These are phyloP conservation scores for Citrus reticulata DNA, from an alignment of 345 rosid species.

Conservation along the genomic window DNA sequence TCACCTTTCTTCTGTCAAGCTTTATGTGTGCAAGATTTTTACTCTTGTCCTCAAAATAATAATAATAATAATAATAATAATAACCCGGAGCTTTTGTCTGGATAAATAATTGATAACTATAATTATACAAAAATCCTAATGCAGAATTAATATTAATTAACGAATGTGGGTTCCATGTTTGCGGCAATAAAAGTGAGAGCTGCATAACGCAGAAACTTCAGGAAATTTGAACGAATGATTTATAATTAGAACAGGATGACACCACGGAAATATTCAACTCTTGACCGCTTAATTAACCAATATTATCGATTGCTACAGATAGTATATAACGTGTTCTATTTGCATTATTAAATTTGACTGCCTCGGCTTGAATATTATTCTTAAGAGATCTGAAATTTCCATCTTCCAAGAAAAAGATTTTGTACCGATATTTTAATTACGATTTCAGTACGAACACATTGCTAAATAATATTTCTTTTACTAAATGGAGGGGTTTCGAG, in stretches of 20 bases:
- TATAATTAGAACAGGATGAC: not conserved
- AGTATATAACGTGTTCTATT: not conserved
- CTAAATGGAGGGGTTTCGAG: no score
- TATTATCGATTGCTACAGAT: not conserved
- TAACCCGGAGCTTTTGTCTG: no score
- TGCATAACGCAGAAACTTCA: not conserved
- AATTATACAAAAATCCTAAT: no score
- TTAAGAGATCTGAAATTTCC: not conserved
- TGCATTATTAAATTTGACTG: not conserved
- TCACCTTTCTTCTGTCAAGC: no score
- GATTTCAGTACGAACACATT: not conserved
- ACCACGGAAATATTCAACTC: not conserved
- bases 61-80: no score
- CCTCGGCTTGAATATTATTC: not conserved
- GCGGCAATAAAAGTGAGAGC: not conserved
- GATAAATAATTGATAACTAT: no score
- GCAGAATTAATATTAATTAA: not conserved
- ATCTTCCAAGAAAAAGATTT: not conserved
- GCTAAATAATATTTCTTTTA: no score
- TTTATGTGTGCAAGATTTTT: not conserved
- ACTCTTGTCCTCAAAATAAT: no score
- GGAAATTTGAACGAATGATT: not conserved
- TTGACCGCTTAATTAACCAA: not conserved
- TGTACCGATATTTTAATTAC: not conserved
- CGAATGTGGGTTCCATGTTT: not conserved